Evolutionary conservation across 2,329 filamentous ascomycete genomes (phyloP).

Genomic region (Ophiostoma ulmi): DNA sequence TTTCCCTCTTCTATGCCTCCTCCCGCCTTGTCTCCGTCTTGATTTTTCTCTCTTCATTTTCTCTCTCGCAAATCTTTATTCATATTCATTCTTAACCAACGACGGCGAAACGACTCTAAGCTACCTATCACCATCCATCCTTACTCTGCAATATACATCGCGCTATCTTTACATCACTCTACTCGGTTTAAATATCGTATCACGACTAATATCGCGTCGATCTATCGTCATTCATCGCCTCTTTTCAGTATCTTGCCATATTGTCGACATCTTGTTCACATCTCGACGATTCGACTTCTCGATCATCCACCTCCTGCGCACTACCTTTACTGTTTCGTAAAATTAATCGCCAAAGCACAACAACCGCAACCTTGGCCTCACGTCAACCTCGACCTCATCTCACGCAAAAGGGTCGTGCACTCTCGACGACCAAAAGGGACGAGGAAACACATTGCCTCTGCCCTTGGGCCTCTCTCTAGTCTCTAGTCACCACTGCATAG

Average conservation of each 20-base stretch:
- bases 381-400: conserved; percentile 5
- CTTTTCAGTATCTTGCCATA: neutral
- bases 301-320: neutral
- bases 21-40: conserved; percentile 13
- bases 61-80: neutral
- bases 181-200: neutral
- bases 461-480: neutral
- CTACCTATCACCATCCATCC: neutral
- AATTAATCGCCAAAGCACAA: neutral
- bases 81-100: neutral
- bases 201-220: neutral
- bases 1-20: conserved; percentile 12
- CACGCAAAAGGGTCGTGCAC: conserved; percentile 8
- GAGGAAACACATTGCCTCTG: neutral
- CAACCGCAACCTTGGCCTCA: neutral
- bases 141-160: neutral
- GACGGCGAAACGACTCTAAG: neutral
- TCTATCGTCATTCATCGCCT: neutral
- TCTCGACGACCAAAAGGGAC: neutral
- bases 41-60: conserved; percentile 1
- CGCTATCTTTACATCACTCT: neutral
- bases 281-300: neutral
- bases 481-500: neutral
- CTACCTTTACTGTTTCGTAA: neutral
- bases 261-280: neutral